Conservation (phyloP, 331 rosid species). For the Malus hybrid region DNA sequence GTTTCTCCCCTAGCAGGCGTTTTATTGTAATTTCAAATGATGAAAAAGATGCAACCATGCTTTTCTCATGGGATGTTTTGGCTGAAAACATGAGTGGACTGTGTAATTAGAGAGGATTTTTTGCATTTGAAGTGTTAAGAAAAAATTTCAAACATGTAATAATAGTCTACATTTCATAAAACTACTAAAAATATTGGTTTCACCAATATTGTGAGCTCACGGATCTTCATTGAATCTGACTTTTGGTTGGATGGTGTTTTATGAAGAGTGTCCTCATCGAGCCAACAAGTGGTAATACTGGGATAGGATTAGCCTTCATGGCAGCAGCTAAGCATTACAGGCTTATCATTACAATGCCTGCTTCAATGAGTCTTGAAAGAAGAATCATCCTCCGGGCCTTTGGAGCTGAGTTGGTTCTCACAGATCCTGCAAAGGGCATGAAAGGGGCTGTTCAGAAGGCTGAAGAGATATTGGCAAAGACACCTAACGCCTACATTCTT, state of each 20-base stretch:
- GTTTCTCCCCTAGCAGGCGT: background rate
- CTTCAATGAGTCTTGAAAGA: constrained; percentile 67
- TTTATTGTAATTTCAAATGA: background rate
- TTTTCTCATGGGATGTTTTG: background rate
- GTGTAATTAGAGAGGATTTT: background rate
- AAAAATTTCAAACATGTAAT: background rate
- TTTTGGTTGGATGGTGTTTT: constrained; percentile 12
- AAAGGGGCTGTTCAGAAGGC: constrained; percentile 64
- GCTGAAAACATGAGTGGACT: background rate
- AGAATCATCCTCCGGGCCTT: constrained; percentile 55
- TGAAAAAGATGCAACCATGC: background rate
- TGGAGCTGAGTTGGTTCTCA: constrained; percentile 59
- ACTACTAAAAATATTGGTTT: background rate
- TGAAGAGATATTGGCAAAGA: constrained; percentile 47
- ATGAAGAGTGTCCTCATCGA: constrained; percentile 52
- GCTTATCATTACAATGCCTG: constrained; percentile 65
- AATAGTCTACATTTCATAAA: background rate
- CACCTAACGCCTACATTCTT: constrained; percentile 58
- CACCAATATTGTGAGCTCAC: background rate
- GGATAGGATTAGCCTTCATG: constrained; percentile 61
- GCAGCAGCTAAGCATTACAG: constrained; percentile 63
- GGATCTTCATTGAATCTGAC: constrained; percentile 7
- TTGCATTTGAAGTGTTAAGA: background rate
- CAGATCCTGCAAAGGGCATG: constrained; percentile 61
- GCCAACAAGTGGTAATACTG: constrained; percentile 64